Percentiles rank a stretch among this genome's conserved stretches.
These are phyloP conservation scores for Eutypella sp. DNA, from an alignment of 2,329 filamentous ascomycete genomes.

Conservation along the genomic window DNA sequence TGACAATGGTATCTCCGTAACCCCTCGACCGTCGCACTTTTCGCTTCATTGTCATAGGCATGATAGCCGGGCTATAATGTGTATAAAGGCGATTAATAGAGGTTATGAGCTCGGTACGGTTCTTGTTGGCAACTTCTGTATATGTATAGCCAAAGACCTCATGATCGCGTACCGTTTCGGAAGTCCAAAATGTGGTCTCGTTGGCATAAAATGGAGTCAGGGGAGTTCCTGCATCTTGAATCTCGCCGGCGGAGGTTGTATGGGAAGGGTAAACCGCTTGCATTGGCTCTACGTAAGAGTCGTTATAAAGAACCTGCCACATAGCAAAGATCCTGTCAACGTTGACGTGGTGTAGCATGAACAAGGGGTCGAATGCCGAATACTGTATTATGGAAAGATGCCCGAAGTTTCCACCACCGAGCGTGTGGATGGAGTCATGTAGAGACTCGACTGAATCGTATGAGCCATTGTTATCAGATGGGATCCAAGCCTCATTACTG, in stretches of 20 bases:
- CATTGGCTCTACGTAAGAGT: constrained; percentile 59
- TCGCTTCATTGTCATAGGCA: constrained; percentile 21
- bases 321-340: constrained; percentile 71
- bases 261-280: constrained; percentile 54
- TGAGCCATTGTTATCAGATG: constrained; percentile 35
- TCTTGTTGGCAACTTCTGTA: constrained; percentile 52
- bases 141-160: constrained; percentile 70
- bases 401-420: constrained; percentile 45
- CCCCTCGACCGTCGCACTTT: not conserved
- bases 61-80: constrained; percentile 33
- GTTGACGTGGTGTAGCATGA: constrained; percentile 73
- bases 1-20: constrained; percentile 11
- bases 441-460: constrained; percentile 63
- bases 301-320: constrained; percentile 70
- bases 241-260: constrained; percentile 49
- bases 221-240: constrained; percentile 50
- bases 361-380: constrained; percentile 74
- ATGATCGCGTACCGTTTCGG: constrained; percentile 54
- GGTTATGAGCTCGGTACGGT: constrained; percentile 37
- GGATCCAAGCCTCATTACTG: constrained; percentile 63
- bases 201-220: constrained; percentile 64
- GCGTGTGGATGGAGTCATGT: constrained; percentile 59
- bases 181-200: constrained; percentile 62
- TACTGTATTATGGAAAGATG: constrained; percentile 68
- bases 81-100: constrained; percentile 60